Base-by-base conservation (phyloP, 371 early-diverging fungal genomes). In the Mucor sp. region DNA sequence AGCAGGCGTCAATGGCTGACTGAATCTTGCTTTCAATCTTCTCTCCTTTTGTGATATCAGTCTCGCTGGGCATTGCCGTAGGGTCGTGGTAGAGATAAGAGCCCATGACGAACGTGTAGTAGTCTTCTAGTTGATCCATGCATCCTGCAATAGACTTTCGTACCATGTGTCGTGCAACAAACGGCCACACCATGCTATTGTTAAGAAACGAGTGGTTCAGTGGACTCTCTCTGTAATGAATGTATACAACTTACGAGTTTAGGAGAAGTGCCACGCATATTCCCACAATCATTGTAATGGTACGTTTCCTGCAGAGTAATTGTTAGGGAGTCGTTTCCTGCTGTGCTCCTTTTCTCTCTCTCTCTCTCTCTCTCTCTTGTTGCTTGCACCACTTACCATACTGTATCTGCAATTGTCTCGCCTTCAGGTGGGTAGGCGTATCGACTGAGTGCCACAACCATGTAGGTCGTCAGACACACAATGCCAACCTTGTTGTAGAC, bases 131-230 rank as follows among this genome's bases (percentile, higher is more conserved):
- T 60, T 81, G 79, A 15, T 60, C 63, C 17, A 84, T 70, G n/a
- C 77, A 74, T 4, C 63, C 69, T 9, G 79, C 69, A 41, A 84
- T 61, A 0, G 84, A 79, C 62, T 84, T 88, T 19, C 88, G 80
- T 25, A 86, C 75, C 47, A 85, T 84, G 43, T 81, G 83, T 25
- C 87, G 78, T 1, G 90, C 90, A 17, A 87, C 72, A 68, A 85
- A 88, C 15, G 90, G 90, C 88, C 88, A 89, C 0, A 89, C 63
- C 37, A 83, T 33, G 60, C 86, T 83, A 56, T 39, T 1, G 11
- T 11, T 15, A 41, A 4, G 41, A 41, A 41, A 41, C 17, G 41
- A 41, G 41, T 41, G 25, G 35, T n/a, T n/a, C n/a, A 17, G 23
- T 6, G 56, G 37, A 56, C 9, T 28, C 17, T 15, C 25, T 21